Conservation (phyloP, 345 rosid species). For the Linum usitatissimum region DNA sequence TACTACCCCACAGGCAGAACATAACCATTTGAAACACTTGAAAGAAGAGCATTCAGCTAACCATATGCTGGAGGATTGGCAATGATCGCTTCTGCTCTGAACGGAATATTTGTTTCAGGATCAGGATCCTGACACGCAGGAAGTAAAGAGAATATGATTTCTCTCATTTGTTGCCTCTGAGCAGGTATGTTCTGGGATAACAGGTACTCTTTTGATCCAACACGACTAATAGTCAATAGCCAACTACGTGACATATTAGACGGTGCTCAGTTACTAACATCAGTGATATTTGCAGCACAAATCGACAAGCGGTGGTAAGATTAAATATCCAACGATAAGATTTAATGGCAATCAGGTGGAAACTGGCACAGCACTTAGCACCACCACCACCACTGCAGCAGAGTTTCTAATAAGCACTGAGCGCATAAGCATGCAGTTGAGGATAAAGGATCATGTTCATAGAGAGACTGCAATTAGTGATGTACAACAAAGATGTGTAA, state of each 20-base stretch:
- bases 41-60: constrained; percentile 9
- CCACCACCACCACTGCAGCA: not conserved
- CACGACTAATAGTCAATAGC: too few relatives aligned
- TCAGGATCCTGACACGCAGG: constrained; percentile 40
- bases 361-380: not conserved
- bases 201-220: not conserved
- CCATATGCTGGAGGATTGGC: constrained; percentile 61
- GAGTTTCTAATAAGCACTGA: too few relatives aligned
- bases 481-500: too few relatives aligned
- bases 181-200: constrained; percentile 15
- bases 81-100: constrained; percentile 41
- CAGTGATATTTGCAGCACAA: not conserved
- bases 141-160: constrained; percentile 38
- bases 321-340: not conserved
- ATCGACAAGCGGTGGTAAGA: not conserved
- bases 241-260: not conserved
- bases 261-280: not conserved
- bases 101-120: constrained; percentile 24
- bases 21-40: not conserved
- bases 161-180: constrained; percentile 40
- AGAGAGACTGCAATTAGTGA: not conserved
- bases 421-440: not conserved
- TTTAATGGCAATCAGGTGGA: not conserved
- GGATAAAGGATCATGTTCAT: not conserved
- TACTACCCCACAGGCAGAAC: not conserved